Percentiles rank a stretch among this genome's conserved stretches.
These are phyloP conservation scores for Haplosporangium gracile DNA, from an alignment of 192 early-diverging fungal species.

Conservation along the genomic window DNA sequence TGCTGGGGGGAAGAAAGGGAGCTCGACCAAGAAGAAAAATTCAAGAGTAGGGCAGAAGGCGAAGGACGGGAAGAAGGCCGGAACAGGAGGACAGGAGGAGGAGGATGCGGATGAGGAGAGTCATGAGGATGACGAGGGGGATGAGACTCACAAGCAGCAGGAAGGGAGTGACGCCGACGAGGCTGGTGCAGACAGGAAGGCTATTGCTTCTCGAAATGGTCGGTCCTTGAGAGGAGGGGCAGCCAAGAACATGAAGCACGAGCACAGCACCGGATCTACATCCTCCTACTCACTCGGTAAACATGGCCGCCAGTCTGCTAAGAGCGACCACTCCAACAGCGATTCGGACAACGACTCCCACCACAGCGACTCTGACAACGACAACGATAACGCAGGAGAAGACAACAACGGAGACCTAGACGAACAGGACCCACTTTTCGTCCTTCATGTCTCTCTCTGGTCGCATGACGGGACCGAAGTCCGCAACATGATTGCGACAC, in stretches of 20 bases:
- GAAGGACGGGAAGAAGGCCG: neutral
- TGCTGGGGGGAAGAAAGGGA: neutral
- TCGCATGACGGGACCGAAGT: slow-evolving; percentile 68
- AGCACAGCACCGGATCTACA: neutral
- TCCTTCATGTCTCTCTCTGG: slow-evolving; percentile 73
- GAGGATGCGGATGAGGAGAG: neutral
- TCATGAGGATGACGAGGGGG: neutral
- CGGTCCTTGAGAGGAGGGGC: neutral
- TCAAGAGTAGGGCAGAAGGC: neutral
- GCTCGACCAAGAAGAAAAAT: neutral
- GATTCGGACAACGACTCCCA: neutral
- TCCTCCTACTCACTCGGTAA: neutral
- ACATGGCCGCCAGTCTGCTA: neutral
- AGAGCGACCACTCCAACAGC: neutral
- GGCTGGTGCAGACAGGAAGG: neutral
- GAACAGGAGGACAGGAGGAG: neutral
- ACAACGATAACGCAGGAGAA: neutral
- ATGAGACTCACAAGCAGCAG: neutral
- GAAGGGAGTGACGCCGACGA: neutral
- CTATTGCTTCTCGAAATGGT: neutral
- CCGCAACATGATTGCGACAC: slow-evolving; percentile 70
- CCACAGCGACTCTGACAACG: neutral
- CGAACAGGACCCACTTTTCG: slow-evolving; percentile 68
- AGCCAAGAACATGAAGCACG: neutral
- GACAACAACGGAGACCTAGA: neutral